These are phyloP conservation scores for Oehlia diaphana DNA, from an alignment of 192 early-diverging fungal genomes.

Conservation along the genomic window DNA sequence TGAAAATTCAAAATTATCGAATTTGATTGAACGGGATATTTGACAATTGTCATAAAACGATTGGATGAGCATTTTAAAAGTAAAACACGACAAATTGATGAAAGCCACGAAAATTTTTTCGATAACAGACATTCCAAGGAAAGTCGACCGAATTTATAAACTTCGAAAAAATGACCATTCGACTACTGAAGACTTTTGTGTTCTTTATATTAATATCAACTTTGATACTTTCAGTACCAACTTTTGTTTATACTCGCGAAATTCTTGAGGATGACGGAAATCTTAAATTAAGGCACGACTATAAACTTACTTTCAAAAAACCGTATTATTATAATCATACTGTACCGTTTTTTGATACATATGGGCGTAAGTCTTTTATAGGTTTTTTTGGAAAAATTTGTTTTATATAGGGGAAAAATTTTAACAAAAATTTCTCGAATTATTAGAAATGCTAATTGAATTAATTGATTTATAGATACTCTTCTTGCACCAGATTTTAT, in stretches of 20 bases:
- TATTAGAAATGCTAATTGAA: background rate
- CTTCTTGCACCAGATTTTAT: slow-evolving; percentile 48
- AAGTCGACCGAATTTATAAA: too few relatives aligned
- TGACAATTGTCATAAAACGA: background rate
- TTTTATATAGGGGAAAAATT: background rate
- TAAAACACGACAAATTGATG: background rate
- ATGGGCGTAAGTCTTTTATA: slow-evolving; percentile 43
- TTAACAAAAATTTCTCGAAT: background rate
- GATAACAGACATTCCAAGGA: background rate
- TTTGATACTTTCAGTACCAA: background rate
- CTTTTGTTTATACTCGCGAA: background rate
- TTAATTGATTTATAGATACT: slow-evolving; percentile 8
- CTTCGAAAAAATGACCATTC: background rate
- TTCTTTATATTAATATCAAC: background rate
- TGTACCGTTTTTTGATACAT: slow-evolving; percentile 53
- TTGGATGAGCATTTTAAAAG: background rate
- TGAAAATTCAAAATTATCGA: too few relatives aligned
- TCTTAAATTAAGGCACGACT: slow-evolving; percentile 43
- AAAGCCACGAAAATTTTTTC: background rate
- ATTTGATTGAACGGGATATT: background rate
- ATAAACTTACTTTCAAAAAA: slow-evolving; percentile 62
- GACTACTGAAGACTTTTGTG: background rate
- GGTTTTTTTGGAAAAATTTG: background rate
- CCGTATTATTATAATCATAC: slow-evolving; percentile 49
- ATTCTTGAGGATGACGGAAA: background rate